phyloP scores from a whole-genome alignment of 139 green algal genomes.

The Coelastrella sp. region DNA sequence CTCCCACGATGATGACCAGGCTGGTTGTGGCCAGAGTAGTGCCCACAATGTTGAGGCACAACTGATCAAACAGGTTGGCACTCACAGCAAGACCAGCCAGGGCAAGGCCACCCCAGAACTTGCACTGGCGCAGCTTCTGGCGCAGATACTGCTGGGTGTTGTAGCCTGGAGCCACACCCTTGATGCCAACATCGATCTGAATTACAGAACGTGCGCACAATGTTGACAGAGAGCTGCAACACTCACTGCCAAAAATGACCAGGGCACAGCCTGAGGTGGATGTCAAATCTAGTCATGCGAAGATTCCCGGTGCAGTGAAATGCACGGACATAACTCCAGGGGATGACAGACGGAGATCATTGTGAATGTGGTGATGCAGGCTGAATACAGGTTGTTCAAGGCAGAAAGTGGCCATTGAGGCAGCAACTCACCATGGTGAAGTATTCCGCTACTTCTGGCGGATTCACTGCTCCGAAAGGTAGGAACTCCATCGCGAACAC shows the following conservation, averaged over 20 bases:
- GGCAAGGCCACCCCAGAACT: constrained; percentile 68
- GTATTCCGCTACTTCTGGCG: constrained; percentile 68
- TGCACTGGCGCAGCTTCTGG: constrained; percentile 63
- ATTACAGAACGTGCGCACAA: not conserved
- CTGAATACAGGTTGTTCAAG: no score
- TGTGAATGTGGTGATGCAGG: no score
- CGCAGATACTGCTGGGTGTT: constrained; percentile 57
- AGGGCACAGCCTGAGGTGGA: no score
- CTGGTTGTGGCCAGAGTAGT: constrained; percentile 62
- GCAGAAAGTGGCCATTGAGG: no score
- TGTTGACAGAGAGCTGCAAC: not conserved
- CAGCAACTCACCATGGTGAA: constrained; percentile 56
- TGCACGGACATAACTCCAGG: no score
- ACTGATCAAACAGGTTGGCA: constrained; percentile 53
- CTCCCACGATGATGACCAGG: constrained; percentile 74
- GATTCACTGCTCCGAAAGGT: constrained; percentile 66
- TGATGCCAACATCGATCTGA: constrained; percentile 74
- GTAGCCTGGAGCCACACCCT: constrained; percentile 63
- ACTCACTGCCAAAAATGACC: not conserved
- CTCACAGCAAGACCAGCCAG: constrained; percentile 60
- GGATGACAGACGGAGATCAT: no score
- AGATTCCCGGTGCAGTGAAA: no score
- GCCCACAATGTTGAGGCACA: constrained; percentile 55
- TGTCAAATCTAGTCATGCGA: no score
- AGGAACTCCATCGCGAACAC: constrained; percentile 67